Conservation (phyloP, 2,329 filamentous ascomycete species). For the Talaromyces verruculosus region DNA sequence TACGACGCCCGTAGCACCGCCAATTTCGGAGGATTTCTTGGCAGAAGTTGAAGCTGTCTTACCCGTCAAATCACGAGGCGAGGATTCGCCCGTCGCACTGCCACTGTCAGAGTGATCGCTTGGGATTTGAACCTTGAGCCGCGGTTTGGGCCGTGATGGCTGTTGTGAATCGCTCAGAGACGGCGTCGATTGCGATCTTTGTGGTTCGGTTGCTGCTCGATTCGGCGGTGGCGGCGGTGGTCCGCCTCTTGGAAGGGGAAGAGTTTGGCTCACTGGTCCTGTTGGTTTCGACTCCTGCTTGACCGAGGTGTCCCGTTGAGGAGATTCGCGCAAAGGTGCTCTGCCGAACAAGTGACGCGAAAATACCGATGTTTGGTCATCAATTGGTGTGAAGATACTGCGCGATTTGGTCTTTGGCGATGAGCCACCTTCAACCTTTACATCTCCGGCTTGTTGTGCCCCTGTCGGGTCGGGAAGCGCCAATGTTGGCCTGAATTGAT, state of each 20-base stretch:
- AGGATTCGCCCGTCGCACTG: conserved; percentile 71
- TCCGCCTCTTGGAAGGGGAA: conserved; percentile 39
- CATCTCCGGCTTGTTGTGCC: conserved; percentile 49
- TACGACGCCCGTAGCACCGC: conserved; percentile 69
- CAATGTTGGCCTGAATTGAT: conserved; percentile 50
- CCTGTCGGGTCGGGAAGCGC: conserved; percentile 59
- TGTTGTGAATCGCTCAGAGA: conserved; percentile 76
- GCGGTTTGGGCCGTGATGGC: conserved; percentile 68
- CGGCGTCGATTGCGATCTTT: conserved; percentile 56
- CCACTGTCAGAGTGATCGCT: conserved; percentile 78
- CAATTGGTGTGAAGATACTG: conserved; percentile 97
- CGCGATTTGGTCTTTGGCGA: conserved; percentile 73
- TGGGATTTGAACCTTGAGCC: conserved; percentile 91
- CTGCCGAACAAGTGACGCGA: conserved; percentile 74
- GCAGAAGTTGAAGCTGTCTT: conserved; percentile 61
- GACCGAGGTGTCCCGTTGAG: conserved; percentile 43
- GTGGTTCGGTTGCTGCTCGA: conserved; percentile 50
- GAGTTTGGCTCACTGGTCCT: conserved; percentile 57
- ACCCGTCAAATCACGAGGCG: conserved; percentile 61
- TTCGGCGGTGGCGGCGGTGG: conserved; percentile 58
- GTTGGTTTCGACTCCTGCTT: conserved; percentile 38
- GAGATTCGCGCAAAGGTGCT: conserved; percentile 53
- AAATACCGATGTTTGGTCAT: conserved; percentile 84
- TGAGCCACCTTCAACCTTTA: conserved; percentile 43
- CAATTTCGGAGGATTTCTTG: conserved; percentile 53